phyloP scores from a whole-genome alignment of 192 early-diverging fungal species.

The Backusella parvicylindrica region DNA sequence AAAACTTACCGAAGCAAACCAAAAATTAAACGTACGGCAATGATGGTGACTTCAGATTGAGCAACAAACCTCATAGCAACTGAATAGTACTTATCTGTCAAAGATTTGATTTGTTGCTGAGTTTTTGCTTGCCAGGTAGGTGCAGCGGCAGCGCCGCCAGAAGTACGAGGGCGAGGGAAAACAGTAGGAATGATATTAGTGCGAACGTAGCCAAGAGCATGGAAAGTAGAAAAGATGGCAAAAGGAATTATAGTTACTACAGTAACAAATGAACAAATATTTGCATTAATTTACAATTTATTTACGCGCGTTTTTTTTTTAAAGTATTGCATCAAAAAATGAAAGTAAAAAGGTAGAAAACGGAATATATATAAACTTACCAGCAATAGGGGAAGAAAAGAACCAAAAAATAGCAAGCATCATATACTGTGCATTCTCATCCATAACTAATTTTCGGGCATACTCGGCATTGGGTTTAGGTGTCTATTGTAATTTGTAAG shows the following conservation, averaged over 20 bases:
- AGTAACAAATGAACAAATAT: neutral
- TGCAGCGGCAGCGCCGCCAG: slow-evolving; percentile 17
- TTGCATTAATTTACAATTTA: neutral
- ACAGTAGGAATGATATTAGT: slow-evolving; percentile 63
- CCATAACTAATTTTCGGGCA: slow-evolving; percentile 55
- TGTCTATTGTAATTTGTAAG: slow-evolving; percentile 34
- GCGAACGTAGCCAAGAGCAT: slow-evolving; percentile 66
- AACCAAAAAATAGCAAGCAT: slow-evolving; percentile 69
- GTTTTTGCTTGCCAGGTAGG: slow-evolving; percentile 34
- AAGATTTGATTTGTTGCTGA: slow-evolving; percentile 48
- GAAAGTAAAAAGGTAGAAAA: slow-evolving; percentile 7
- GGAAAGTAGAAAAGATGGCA: slow-evolving; percentile 71
- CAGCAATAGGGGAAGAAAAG: slow-evolving; percentile 61
- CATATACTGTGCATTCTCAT: slow-evolving; percentile 80
- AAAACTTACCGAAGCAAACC: slow-evolving; percentile 47
- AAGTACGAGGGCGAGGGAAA: slow-evolving; percentile 41
- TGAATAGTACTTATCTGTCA: slow-evolving; percentile 60
- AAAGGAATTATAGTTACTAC: slow-evolving; percentile 72
- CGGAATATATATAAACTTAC: slow-evolving; percentile 34
- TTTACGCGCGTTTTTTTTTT: slow-evolving; percentile 1
- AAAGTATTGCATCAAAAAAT: neutral
- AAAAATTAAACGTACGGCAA: slow-evolving; percentile 58
- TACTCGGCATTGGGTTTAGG: slow-evolving; percentile 59
- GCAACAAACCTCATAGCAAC: slow-evolving; percentile 60
- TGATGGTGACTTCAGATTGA: slow-evolving; percentile 64